Percentiles rank a stretch among this genome's conserved stretches.
Evolutionary conservation across 805 yeast species (phyloP).

Genomic region (Pichia cephalocereana): DNA sequence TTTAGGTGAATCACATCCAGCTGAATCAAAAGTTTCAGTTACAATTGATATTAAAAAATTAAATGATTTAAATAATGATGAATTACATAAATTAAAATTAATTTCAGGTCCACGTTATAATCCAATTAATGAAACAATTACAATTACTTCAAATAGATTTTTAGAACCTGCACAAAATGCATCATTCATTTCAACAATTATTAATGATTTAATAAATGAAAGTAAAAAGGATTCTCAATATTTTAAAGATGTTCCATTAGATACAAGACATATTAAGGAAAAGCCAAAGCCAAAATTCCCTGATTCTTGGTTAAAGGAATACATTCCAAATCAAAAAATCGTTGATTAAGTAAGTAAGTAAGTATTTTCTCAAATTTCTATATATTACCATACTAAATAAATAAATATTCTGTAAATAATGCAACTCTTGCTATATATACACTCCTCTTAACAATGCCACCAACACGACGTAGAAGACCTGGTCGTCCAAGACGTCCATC

Average conservation of each 20-base stretch:
- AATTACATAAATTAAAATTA: constrained; percentile 67
- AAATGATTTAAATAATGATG: constrained; percentile 35
- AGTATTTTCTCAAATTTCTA: neutral
- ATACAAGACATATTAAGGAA: constrained; percentile 52
- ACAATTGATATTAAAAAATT: constrained; percentile 45
- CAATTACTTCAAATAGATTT: constrained; percentile 55
- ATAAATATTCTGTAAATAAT: too few species aligned
- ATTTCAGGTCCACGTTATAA: constrained; percentile 75
- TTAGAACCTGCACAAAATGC: constrained; percentile 83
- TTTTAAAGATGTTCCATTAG: constrained; percentile 74
- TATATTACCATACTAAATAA: neutral
- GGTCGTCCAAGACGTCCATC: neutral
- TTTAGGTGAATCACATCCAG: constrained; percentile 63
- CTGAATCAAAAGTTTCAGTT: constrained; percentile 60
- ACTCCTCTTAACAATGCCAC: neutral
- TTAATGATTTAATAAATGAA: constrained; percentile 52
- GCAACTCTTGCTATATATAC: too few species aligned
- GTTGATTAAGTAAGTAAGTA: neutral
- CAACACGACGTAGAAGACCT: neutral
- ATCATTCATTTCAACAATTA: constrained; percentile 53
- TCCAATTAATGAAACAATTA: constrained; percentile 46
- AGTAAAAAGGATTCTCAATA: constrained; percentile 53
- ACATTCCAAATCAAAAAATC: neutral
- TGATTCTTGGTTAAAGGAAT: constrained; percentile 59
- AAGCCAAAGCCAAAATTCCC: constrained; percentile 53